Evolutionary conservation across 202 grass and related monocot species (phyloP).

Genomic region (Brachypodium distachyon): DNA sequence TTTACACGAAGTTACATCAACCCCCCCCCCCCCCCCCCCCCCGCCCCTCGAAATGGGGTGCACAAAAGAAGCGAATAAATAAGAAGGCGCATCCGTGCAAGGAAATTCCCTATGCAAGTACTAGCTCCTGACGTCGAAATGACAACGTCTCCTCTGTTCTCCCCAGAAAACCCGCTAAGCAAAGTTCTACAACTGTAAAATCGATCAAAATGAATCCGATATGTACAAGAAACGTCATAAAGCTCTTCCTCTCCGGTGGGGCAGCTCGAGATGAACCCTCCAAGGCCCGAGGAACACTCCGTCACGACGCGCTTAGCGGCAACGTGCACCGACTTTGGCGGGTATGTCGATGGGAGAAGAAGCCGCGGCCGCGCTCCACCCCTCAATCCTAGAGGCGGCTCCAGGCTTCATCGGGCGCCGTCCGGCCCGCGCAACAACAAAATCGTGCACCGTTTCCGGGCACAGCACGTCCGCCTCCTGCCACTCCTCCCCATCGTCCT

Average conservation of each 20-base stretch:
- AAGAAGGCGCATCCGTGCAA: too few species aligned
- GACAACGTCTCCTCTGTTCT: too few species aligned
- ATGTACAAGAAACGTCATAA: not conserved
- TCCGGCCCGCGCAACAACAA: not conserved
- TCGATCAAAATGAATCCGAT: not conserved
- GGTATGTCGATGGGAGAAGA: slow-evolving; percentile 35
- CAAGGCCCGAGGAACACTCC: too few species aligned
- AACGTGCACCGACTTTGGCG: not conserved
- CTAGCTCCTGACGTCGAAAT: too few species aligned
- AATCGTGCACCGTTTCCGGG: not conserved
- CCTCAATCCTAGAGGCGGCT: not conserved
- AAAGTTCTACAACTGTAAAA: too few species aligned
- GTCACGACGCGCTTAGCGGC: not conserved
- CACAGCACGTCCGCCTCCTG: slow-evolving; percentile 37
- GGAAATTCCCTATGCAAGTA: too few species aligned
- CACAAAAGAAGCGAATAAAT: not conserved
- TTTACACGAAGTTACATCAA: not conserved
- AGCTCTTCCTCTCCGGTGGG: not conserved
- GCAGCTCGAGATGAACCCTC: not conserved
- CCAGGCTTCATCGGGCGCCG: not conserved
- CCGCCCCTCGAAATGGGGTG: not conserved
- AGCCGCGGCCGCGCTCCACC: not conserved
- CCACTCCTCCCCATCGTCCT: slow-evolving; percentile 27
- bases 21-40: too few species aligned
- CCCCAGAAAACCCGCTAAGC: too few species aligned